These are phyloP conservation scores for Adansonia rubrostipa DNA, from an alignment of 441 rosid genomes.

Conservation along the genomic window DNA sequence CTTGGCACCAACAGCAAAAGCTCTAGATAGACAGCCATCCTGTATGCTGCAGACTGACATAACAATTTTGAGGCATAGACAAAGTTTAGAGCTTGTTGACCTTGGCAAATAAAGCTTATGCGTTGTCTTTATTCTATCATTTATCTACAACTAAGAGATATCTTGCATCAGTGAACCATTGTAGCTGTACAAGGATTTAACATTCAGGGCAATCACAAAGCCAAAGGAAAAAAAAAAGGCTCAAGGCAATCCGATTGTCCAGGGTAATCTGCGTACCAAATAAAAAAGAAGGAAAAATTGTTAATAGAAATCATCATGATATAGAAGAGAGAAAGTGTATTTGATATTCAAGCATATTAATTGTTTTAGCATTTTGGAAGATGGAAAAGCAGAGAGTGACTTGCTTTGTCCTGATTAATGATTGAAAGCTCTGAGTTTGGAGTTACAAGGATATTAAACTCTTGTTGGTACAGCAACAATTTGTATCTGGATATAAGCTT, in stretches of 20 bases:
- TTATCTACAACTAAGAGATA: not conserved
- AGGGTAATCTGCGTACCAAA: not conserved
- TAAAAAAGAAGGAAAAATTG: not conserved
- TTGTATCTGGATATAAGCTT: no score
- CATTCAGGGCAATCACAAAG: not conserved
- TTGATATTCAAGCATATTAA: not conserved
- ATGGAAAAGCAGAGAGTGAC: not conserved
- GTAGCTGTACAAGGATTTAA: not conserved
- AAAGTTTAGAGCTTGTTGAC: constrained; percentile 11
- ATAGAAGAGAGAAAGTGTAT: not conserved
- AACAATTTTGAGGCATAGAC: constrained; percentile 1
- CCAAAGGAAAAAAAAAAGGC: not conserved
- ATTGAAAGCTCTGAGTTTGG: not conserved
- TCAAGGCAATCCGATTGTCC: constrained; percentile 8
- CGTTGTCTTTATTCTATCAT: constrained; percentile 2
- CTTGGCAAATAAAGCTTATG: not conserved
- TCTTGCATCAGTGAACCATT: not conserved
- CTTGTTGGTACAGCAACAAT: no score
- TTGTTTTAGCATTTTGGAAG: not conserved
- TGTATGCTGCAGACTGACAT: constrained; percentile 12
- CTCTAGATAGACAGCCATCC: not conserved
- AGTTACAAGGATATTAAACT: not conserved
- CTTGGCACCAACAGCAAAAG: not conserved
- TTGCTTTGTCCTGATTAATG: not conserved
- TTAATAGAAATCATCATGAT: not conserved